phyloP scores from a whole-genome alignment of 108 stramenopile species.

The Schizochytrium sp. region DNA sequence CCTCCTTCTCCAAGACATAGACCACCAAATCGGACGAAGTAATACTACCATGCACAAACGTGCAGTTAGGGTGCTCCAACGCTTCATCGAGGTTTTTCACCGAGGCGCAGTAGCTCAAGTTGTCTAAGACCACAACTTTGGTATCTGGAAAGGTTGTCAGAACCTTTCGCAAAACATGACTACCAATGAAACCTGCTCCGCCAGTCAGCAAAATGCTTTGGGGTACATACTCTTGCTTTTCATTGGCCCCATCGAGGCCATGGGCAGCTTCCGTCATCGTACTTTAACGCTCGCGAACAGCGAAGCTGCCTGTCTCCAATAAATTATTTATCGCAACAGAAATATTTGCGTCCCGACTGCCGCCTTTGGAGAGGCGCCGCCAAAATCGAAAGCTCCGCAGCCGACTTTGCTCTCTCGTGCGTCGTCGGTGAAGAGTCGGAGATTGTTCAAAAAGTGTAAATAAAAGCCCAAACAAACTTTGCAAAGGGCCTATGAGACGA shows the following conservation, averaged over 20 bases:
- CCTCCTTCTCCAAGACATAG: conserved; percentile 89
- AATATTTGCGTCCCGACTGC: too few species aligned
- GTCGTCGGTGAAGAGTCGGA: too few species aligned
- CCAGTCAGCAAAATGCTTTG: conserved; percentile 58
- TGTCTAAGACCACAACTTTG: conserved; percentile 90
- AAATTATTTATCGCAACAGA: too few species aligned
- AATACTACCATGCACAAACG: conserved; percentile 89
- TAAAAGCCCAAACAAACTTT: too few species aligned
- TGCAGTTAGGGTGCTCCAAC: conserved; percentile 55
- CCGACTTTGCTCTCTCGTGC: too few species aligned
- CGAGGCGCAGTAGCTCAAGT: conserved; percentile 96
- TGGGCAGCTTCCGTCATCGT: neutral
- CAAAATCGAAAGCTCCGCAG: too few species aligned
- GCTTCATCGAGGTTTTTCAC: conserved; percentile 88
- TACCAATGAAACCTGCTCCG: conserved; percentile 63
- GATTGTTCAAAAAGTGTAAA: too few species aligned
- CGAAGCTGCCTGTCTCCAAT: too few species aligned
- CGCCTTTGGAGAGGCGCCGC: too few species aligned
- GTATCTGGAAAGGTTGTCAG: conserved; percentile 48
- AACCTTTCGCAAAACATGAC: conserved; percentile 62
- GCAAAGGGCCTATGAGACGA: too few species aligned
- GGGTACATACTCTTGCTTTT: neutral
- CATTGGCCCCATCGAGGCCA: neutral
- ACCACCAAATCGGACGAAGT: conserved; percentile 90
- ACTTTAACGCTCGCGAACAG: too few species aligned